Evolutionary conservation across 352 stramenopile genomes (phyloP).

Genomic region (Phytophthora boehmeriae): DNA sequence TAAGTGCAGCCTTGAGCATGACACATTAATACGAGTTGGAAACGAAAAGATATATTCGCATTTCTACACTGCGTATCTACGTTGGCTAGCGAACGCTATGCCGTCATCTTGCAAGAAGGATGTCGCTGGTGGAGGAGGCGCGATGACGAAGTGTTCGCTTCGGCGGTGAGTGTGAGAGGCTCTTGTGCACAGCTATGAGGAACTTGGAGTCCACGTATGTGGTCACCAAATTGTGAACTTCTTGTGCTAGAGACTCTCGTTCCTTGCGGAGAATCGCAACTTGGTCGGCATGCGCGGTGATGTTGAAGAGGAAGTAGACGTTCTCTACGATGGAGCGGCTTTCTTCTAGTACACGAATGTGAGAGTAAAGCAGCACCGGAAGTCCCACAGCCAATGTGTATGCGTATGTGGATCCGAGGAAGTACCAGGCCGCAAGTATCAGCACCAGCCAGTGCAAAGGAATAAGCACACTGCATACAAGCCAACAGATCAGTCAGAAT

Average conservation of each 20-base stretch:
- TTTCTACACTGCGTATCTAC: background rate
- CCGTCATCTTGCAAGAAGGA: slow-evolving; percentile 29
- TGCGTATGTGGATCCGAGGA: slow-evolving; percentile 61
- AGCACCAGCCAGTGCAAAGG: slow-evolving; percentile 72
- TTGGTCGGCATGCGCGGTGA: slow-evolving; percentile 64
- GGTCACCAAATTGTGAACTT: slow-evolving; percentile 64
- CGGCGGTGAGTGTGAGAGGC: slow-evolving; percentile 45
- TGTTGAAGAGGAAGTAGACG: slow-evolving; percentile 77
- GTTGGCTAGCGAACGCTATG: background rate
- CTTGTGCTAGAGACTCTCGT: slow-evolving; percentile 50
- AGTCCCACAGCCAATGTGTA: slow-evolving; percentile 61
- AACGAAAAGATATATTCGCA: background rate
- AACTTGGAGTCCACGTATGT: slow-evolving; percentile 60
- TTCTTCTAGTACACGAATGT: slow-evolving; percentile 81
- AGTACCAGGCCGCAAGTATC: slow-evolving; percentile 59
- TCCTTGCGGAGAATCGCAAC: slow-evolving; percentile 59
- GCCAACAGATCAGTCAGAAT: slow-evolving; percentile 2
- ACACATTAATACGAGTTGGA: no score
- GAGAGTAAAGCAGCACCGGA: slow-evolving; percentile 73
- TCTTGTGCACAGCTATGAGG: slow-evolving; percentile 61
- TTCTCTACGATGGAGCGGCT: slow-evolving; percentile 80
- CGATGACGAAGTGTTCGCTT: slow-evolving; percentile 42
- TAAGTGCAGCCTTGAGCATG: no score
- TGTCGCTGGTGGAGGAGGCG: slow-evolving; percentile 53
- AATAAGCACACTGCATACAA: slow-evolving; percentile 54